phyloP scores from a whole-genome alignment of 2,329 filamentous ascomycete species.

The Helotiales sp. region DNA sequence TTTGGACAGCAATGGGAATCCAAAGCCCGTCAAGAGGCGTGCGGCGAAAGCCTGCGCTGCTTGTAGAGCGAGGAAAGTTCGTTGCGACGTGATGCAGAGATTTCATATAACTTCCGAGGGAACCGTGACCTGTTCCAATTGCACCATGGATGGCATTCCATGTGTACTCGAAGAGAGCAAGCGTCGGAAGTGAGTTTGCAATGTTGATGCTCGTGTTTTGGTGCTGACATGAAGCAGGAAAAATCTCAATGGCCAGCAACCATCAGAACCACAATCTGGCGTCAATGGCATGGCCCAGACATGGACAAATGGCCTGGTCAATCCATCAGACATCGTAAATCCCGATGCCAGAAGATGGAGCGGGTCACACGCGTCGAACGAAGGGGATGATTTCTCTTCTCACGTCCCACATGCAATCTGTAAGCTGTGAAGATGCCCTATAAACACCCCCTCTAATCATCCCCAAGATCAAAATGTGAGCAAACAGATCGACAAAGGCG shows the following conservation, averaged over 20 bases:
- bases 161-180: slow-evolving; percentile 62
- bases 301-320: slow-evolving; percentile 28
- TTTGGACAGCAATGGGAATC: slow-evolving; percentile 26
- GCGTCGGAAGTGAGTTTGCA: slow-evolving; percentile 59
- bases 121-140: slow-evolving; percentile 34
- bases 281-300: slow-evolving; percentile 10
- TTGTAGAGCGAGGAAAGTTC: slow-evolving; percentile 85
- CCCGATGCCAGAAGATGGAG: slow-evolving; percentile 28
- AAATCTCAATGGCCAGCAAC: slow-evolving; percentile 27
- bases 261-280: slow-evolving; percentile 5
- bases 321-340: slow-evolving; percentile 30
- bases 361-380: slow-evolving; percentile 19
- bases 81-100: slow-evolving; percentile 90
- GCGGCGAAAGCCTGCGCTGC: slow-evolving; percentile 91
- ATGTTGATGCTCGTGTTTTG: slow-evolving; percentile 1
- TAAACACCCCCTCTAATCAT: slow-evolving; percentile 6
- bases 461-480: slow-evolving; percentile 29
- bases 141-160: slow-evolving; percentile 46
- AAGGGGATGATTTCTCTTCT: slow-evolving; percentile 18
- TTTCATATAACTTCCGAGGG: slow-evolving; percentile 31
- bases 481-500: slow-evolving; percentile 21
- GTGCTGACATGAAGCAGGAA: slow-evolving; percentile 26
- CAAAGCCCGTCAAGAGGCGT: slow-evolving; percentile 62
- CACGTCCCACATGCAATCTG: slow-evolving; percentile 36
- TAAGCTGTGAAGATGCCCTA: slow-evolving; percentile 19